Evolutionary conservation across 202 grass and related monocot genomes (phyloP), one percentile per base, ranked within the genome.

Genomic region (Panicum virgatum): DNA sequence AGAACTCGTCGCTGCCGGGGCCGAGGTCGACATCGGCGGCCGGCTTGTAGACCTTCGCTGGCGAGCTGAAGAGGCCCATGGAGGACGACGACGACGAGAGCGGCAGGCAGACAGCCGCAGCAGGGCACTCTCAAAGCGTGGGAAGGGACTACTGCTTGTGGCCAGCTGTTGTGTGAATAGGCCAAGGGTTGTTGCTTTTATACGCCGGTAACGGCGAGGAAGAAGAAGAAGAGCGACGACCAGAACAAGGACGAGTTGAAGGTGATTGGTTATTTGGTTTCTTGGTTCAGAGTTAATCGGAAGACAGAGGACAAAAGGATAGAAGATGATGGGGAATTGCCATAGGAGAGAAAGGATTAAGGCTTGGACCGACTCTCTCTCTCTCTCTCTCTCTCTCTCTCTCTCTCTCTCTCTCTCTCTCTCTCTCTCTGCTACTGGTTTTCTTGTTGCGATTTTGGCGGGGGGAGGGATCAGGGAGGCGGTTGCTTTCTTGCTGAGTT

Each of bases 1-100:
- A 99, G 83, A 87, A 85, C 58, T 99, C 93, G 43, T 85, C 89
- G 82, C 96, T 99, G 47, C 82, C 78, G 12, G 96, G 56, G 77
- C 96, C 91, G 70, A 99, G 93, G 69, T 99, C 86, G 40, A 99
- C 96, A 52, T 96, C 80, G 26, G 96, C 25, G 9, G 81, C 96
- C 42, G 93, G 91, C 66, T 76, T 93, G 90, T 99, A 99, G 26
- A 90, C 89, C 80, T 99, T 99, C 22, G 90, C 77, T 12, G 80
- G 83, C 39, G 90, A 89, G 77, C 81, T 84, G 78, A 97, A 94
- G 71, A 94, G 10, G 11, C 92, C 93, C 96, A 99, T 99, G 52
- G 38, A 43, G 12, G 40, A n/a, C 36, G 30, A 63, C 27, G 53
- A 22, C 5, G 40, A 23, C 5, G 27, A 48, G 43, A 3, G 76